Evolutionary conservation across 2,329 filamentous ascomycete genomes (phyloP).

Genomic region (Colletotrichum theobromicola): DNA sequence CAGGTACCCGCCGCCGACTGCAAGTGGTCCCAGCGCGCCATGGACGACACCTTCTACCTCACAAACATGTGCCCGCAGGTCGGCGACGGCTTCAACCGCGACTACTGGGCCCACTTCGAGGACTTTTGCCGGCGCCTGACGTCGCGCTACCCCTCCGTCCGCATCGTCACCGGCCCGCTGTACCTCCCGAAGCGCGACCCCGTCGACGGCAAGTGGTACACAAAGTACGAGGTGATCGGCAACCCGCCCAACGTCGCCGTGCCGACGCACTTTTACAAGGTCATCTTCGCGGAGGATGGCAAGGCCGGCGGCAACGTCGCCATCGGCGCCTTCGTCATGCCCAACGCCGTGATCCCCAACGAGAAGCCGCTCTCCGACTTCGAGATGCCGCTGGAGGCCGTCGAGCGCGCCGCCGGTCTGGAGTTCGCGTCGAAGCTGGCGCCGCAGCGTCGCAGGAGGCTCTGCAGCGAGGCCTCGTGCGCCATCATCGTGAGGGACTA

Average conservation of each 20-base stretch:
- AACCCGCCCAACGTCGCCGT: conserved; percentile 93
- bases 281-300: conserved; percentile 94
- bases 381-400: conserved; percentile 90
- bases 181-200: conserved; percentile 88
- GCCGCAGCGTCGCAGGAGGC: conserved; percentile 70
- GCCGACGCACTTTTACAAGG: conserved; percentile 99
- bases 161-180: conserved; percentile 90
- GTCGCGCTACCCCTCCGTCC: conserved; percentile 79
- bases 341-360: conserved; percentile 89
- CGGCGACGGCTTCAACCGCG: conserved; percentile 96
- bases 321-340: conserved; percentile 91
- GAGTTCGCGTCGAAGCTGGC: conserved; percentile 89
- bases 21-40: conserved; percentile 92
- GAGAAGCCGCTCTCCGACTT: conserved; percentile 88
- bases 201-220: conserved; percentile 90
- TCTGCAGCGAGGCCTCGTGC: conserved; percentile 89
- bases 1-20: conserved; percentile 96
- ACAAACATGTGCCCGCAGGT: conserved; percentile 99
- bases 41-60: conserved; percentile 93
- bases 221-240: conserved; percentile 94
- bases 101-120: conserved; percentile 99
- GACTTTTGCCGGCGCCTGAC: conserved; percentile 93
- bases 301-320: conserved; percentile 75
- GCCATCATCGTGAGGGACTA: conserved; percentile 84
- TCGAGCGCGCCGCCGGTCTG: conserved; percentile 90